Conservation (phyloP, 352 stramenopile species). For the Globisporangium rhizosaccharum region DNA sequence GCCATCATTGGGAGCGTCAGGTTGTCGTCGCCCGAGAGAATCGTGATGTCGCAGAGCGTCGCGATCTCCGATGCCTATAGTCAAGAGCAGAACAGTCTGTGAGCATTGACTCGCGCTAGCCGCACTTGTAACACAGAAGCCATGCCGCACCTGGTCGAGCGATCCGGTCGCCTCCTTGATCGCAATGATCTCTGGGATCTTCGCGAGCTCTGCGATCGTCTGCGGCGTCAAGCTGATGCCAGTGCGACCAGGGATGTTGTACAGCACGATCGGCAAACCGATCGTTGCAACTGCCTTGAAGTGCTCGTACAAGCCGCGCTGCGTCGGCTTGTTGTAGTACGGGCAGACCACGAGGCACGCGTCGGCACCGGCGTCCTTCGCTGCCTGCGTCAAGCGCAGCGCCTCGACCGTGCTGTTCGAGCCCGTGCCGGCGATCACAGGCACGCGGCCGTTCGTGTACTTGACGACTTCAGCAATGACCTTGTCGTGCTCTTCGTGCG, state of each 20-base stretch:
- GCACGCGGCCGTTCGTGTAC: slow-evolving; percentile 74
- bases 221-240: slow-evolving; percentile 93
- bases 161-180: slow-evolving; percentile 97
- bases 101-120: neutral
- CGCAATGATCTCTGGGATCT: slow-evolving; percentile 95
- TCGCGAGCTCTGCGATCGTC: slow-evolving; percentile 90
- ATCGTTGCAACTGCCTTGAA: slow-evolving; percentile 88
- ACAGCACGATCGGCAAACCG: slow-evolving; percentile 92
- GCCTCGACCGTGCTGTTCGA: slow-evolving; percentile 91
- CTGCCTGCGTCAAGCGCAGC: slow-evolving; percentile 79
- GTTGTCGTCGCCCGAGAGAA: slow-evolving; percentile 89
- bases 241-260: slow-evolving; percentile 97
- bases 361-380: slow-evolving; percentile 92
- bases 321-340: slow-evolving; percentile 99
- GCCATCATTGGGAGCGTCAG: slow-evolving; percentile 88
- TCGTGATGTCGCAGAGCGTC: slow-evolving; percentile 87
- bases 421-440: slow-evolving; percentile 94
- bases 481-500: slow-evolving; percentile 92
- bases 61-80: slow-evolving; percentile 78
- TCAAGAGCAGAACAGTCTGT: neutral
- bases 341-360: slow-evolving; percentile 95
- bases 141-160: slow-evolving; percentile 56
- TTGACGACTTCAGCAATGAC: slow-evolving; percentile 92
- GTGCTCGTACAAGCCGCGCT: slow-evolving; percentile 93
- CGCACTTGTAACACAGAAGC: neutral